Percentiles rank a stretch among this genome's conserved stretches.
These are phyloP conservation scores for Solanum phureja DNA, from an alignment of 257 asterid species.

Conservation along the genomic window DNA sequence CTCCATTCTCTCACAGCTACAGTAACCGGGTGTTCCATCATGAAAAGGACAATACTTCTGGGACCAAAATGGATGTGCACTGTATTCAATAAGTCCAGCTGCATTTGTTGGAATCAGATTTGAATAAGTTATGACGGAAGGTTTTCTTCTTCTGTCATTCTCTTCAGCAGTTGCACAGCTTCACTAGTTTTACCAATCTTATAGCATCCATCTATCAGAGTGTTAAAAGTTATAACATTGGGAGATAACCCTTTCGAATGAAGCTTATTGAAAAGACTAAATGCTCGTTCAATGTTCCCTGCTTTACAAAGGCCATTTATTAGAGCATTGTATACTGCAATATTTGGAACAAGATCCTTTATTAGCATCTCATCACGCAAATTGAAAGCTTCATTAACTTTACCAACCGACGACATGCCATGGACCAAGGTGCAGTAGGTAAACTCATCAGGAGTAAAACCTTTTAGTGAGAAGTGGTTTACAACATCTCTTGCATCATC, in stretches of 20 bases:
- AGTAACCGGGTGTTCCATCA: slow-evolving; percentile 91
- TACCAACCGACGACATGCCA: slow-evolving; percentile 50
- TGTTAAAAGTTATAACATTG: slow-evolving; percentile 56
- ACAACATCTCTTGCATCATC: slow-evolving; percentile 57
- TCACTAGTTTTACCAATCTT: slow-evolving; percentile 44
- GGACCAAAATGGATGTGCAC: slow-evolving; percentile 96
- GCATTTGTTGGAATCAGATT: slow-evolving; percentile 83
- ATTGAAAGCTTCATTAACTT: slow-evolving; percentile 64
- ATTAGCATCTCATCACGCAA: slow-evolving; percentile 78
- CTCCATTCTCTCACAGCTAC: slow-evolving; percentile 98
- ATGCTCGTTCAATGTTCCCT: slow-evolving; percentile 69
- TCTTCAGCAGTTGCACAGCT: slow-evolving; percentile 50
- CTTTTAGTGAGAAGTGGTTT: slow-evolving; percentile 31
- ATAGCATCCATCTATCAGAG: slow-evolving; percentile 59
- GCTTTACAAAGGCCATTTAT: slow-evolving; percentile 72
- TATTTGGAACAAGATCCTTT: slow-evolving; percentile 64
- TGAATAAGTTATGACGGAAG: slow-evolving; percentile 40
- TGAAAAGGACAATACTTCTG: slow-evolving; percentile 94
- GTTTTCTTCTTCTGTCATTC: slow-evolving; percentile 58
- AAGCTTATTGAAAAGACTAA: slow-evolving; percentile 67
- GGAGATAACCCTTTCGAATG: slow-evolving; percentile 53
- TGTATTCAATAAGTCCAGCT: slow-evolving; percentile 79
- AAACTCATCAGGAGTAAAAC: slow-evolving; percentile 78
- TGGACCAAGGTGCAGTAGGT: slow-evolving; percentile 77
- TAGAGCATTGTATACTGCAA: slow-evolving; percentile 74